Evolutionary conservation across 805 yeast species (phyloP), one percentile per base, ranked within the genome.

Genomic region (Candida xiaguanensis): DNA sequence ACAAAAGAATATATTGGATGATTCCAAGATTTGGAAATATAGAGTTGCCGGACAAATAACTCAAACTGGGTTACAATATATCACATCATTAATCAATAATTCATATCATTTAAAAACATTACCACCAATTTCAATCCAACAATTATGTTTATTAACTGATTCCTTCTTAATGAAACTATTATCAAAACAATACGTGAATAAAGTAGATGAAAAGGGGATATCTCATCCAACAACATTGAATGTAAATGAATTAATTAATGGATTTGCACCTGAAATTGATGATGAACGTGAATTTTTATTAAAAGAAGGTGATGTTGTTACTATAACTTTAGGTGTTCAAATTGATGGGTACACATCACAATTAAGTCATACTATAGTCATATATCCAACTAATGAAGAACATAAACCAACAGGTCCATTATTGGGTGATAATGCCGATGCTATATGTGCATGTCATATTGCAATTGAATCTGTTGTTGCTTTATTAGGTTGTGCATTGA

Each of bases 311-410:
- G 97, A 93, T 59, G 72, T 90, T 34, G 87, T 87, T 24, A 90
- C 91, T 45, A 75, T 93, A 42, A 70, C 85, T 9, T 71, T 91
- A 20, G 99, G 97, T 35, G 90, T 84, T 43, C 97, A 93, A 48
- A 78, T 93, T 50, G 99, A 93, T 62, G 99, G 99, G 40, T 93
- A 90, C 67, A 85, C 97, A 9, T 80, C 95, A 1, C 78, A 80
- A 58, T 80, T 78, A 8, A 79, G 95, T 20, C 99, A 93, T 62
- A 90, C 97, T 2, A 55, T 88, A 46, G 93, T 89, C 22, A 80
- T 89, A 39, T 85, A 78, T 52, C 95, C 95, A 38, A 78, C 80
- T 23, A 70, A 56, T 38, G 52, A 56, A 19, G 51, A 53, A 29
- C 42, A 61, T 30, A 66, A 64, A 39, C 90, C 91, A 35, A 61